Base-by-base conservation (phyloP, 192 early-diverging fungal genomes). In the Diversispora eburnea region DNA sequence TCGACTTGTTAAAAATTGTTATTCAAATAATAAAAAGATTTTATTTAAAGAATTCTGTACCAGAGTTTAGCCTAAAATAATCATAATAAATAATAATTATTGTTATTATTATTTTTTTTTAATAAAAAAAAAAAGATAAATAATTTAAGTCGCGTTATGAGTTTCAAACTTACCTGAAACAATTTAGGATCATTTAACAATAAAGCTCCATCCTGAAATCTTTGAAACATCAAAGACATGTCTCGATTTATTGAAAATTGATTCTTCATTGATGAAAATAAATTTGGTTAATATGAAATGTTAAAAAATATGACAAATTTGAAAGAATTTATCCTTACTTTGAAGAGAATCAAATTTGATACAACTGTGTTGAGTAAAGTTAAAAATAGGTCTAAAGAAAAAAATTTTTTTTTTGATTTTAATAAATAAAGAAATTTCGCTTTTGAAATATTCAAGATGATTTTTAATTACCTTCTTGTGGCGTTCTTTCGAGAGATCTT, bases 141-240 rank as follows among this genome's bases (percentile, higher is more conserved):
- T 33, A 33, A 33, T 33, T n/a, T n/a, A 33, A 33, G 25, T 45
- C 41, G 4, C n/a, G 41, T n/a, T 33, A 45, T 19, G 5, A 42
- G 9, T 20, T 25, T 39, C 3, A 46, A 4, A 22, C 4, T 5
- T 25, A 73, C 71, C 59, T 73, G 71, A 49, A 73, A 73, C 15
- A 73, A 62, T 20, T 73, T 55, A 19, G 57, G 43, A 51, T 73
- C 56, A 39, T 51, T 46, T 33, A 73, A 73, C 19, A 57, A 62
- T 8, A 5, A 47, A 8, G 58, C 54, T 5, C 71, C 58, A 49
- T 62, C 75, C 51, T 76, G 75, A 57, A 76, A 76, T 13, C 75
- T 42, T 52, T 76, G 67, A 63, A 76, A 76, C 75, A 76, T 76
- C 46, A 54, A 10, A 4, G 75, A 76, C 25, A 76, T 76, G 46